Percentiles rank a stretch among this genome's conserved stretches.
Evolutionary conservation across 495 filamentous ascomycete genomes (phyloP).

Genomic region (Xylaria grammica): DNA sequence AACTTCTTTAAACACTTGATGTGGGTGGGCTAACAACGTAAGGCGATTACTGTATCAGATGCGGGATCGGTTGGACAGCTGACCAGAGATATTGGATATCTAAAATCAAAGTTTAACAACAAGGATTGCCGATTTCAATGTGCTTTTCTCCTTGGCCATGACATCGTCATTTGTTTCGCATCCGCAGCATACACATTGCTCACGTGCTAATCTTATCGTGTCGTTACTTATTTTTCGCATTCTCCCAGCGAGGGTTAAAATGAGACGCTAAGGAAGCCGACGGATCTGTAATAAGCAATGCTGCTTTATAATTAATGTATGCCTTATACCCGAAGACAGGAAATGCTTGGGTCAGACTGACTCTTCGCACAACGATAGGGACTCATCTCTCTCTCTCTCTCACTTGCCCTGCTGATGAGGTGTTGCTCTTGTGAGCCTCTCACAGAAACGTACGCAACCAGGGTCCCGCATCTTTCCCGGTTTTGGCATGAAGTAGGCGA

Average conservation of each 20-base stretch:
- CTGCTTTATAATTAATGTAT: background rate
- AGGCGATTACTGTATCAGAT: background rate
- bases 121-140: background rate
- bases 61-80: background rate
- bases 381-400: background rate
- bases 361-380: background rate
- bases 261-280: background rate
- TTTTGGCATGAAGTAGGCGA: background rate
- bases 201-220: background rate
- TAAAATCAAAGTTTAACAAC: background rate
- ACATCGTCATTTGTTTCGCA: background rate
- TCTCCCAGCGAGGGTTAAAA: background rate
- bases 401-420: background rate
- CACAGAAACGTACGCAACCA: background rate
- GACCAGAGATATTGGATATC: background rate
- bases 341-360: background rate
- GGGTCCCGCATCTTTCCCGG: conserved; percentile 6
- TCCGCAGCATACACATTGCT: background rate
- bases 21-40: background rate
- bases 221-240: background rate
- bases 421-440: conserved; percentile 1
- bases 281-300: background rate
- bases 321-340: background rate
- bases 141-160: background rate
- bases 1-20: background rate